Base-by-base conservation (phyloP, 306 rosid genomes). In the Vachellia collinsii region DNA sequence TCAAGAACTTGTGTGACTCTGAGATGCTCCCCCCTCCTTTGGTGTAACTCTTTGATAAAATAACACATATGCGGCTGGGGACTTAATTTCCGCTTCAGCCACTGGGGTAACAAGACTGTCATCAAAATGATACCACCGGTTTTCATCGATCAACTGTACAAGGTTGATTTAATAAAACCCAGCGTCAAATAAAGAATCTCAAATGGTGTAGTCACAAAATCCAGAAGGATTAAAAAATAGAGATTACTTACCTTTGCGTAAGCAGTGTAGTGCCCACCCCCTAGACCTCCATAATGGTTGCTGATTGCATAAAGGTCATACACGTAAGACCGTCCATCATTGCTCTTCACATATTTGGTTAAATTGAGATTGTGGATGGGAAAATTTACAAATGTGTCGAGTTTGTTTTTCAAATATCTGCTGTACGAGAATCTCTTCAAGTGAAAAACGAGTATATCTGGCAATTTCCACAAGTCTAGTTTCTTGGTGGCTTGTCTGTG, bases 201-300 rank as follows among this genome's bases (percentile, higher is more conserved):
- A 62, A 67, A 43, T 39, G 44, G 70, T 62, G 72, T 22, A 56
- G 58, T 47, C 17, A 76, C 58, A 78, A 29, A 66, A 65, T 34
- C 74, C 20, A 66, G 8, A 44, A 51, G 62, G 79, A 70, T 59
- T 56, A 61, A 22, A 64, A 72, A 75, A 25, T 46, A 67, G 53
- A 82, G 47, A 8, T 72, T 72, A 96, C 99, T 72, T 75, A 93
- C 99, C 98, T 96, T 93, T 1, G 93, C 93, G 76, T 93, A 93
- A 4, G 99, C 99, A 79, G 99, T 90, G 88, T 96, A 93, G 85
- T 96, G 99, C 73, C 99, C 99, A 38, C 99, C 97, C 29, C 98
- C 99, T 48, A 96, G 89, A 84, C 98, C 98, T 29, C 99, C 99
- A 74, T 96, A 93, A 84, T 96, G 99, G 87, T 96, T 96, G 92